phyloP scores from a whole-genome alignment of 345 rosid genomes.

The Eucalyptus lansdowneana region DNA sequence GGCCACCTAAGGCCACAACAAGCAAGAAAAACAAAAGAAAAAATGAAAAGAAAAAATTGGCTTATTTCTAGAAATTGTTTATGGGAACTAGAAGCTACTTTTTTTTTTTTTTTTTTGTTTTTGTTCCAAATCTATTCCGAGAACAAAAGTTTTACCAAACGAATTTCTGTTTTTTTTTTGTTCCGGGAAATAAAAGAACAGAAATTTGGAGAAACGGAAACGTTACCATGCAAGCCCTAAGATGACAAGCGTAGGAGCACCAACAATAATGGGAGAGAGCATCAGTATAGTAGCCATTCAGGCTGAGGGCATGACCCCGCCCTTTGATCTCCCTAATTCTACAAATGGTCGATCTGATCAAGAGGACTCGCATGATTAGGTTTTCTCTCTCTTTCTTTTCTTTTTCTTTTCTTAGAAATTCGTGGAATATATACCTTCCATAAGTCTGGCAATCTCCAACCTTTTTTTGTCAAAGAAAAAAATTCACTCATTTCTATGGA shows the following conservation, averaged over 20 bases:
- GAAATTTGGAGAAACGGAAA: too few relatives aligned
- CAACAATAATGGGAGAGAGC: background rate
- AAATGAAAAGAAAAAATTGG: too few relatives aligned
- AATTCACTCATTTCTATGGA: too few relatives aligned
- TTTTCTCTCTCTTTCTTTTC: background rate
- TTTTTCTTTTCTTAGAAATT: background rate
- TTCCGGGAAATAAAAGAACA: too few relatives aligned
- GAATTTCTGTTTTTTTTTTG: too few relatives aligned
- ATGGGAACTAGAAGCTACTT: too few relatives aligned
- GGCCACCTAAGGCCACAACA: too few relatives aligned
- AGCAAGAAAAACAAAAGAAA: too few relatives aligned
- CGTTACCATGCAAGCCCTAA: background rate
- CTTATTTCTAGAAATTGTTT: too few relatives aligned
- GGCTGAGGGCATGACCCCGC: background rate
- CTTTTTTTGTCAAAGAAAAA: background rate
- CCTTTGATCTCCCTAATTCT: background rate
- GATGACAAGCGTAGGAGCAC: background rate
- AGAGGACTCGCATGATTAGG: background rate
- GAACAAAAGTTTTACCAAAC: too few relatives aligned
- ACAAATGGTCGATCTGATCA: background rate
- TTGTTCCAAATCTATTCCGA: too few relatives aligned
- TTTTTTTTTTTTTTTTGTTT: too few relatives aligned
- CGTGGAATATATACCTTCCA: background rate
- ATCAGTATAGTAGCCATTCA: background rate
- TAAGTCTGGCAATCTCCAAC: background rate